Percentiles rank a stretch among this genome's conserved stretches.
Conservation (phyloP, 208 protist genomes). For the Leishmania braziliensis region DNA sequence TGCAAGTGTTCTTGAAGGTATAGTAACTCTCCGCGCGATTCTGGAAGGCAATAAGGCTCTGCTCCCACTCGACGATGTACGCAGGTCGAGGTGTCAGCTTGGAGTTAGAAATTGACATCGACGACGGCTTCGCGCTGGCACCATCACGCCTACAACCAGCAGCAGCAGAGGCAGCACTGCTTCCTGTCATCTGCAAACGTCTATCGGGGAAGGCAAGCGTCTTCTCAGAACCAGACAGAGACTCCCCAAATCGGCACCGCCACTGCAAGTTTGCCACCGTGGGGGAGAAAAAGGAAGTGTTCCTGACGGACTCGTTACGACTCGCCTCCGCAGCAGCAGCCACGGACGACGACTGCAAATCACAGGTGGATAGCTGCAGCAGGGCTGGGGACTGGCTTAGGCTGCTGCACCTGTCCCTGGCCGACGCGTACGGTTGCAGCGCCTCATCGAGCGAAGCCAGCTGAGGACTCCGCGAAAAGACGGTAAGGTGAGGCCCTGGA, state of each 20-base stretch:
- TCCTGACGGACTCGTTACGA: not conserved
- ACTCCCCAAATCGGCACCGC: constrained; percentile 14
- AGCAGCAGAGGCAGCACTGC: not conserved
- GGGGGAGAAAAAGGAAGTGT: constrained; percentile 25
- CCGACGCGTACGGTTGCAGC: not conserved
- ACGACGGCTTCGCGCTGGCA: not conserved
- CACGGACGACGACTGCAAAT: not conserved
- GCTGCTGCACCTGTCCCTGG: not conserved
- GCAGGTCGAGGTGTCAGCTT: constrained; percentile 4
- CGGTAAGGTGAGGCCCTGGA: not conserved
- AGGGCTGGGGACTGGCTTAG: not conserved
- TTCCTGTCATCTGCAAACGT: not conserved
- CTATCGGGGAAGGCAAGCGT: constrained; percentile 3
- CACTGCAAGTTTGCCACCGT: constrained; percentile 20
- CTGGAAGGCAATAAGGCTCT: constrained; percentile 43
- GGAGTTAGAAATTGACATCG: not conserved
- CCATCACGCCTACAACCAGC: not conserved
- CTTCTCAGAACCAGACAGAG: not conserved
- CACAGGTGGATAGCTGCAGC: constrained; percentile 1
- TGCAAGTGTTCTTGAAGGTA: constrained; percentile 45
- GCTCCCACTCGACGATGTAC: constrained; percentile 41
- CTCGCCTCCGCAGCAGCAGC: constrained; percentile 5
- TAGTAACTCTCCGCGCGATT: constrained; percentile 49
- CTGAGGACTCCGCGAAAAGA: not conserved
- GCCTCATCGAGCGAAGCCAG: not conserved